Percentiles rank a stretch among this genome's conserved stretches.
These are phyloP conservation scores for Ophiognomonia clavigignenti-juglandacearum DNA, from an alignment of 2,329 filamentous ascomycete species.

Conservation along the genomic window DNA sequence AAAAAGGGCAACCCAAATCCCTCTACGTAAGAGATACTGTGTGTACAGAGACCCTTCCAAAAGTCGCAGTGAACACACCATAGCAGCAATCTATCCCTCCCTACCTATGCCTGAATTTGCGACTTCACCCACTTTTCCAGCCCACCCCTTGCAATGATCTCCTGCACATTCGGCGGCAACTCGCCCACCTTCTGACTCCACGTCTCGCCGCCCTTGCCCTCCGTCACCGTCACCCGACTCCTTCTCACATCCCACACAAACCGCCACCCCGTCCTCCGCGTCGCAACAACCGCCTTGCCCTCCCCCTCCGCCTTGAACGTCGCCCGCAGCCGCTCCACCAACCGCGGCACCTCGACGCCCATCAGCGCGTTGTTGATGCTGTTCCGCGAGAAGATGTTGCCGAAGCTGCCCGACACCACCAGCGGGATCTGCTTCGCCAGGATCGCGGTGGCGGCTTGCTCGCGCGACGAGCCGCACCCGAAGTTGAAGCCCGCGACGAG, in stretches of 20 bases:
- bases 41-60: too few relatives aligned
- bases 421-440: conserved; percentile 76
- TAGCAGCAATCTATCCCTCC: too few relatives aligned
- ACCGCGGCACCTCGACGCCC: conserved; percentile 63
- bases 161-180: conserved; percentile 79
- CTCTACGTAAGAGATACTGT: not conserved
- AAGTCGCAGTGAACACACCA: too few relatives aligned
- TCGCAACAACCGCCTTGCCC: conserved; percentile 54
- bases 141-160: conserved; percentile 73
- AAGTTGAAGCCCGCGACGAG: conserved; percentile 87
- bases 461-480: conserved; percentile 73
- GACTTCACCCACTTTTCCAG: conserved; percentile 79
- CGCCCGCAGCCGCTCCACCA: conserved; percentile 62
- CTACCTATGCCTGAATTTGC: conserved; percentile 44
- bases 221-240: conserved; percentile 65
- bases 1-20: not conserved
- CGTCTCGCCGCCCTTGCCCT: conserved; percentile 59
- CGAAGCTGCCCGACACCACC: conserved; percentile 75
- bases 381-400: conserved; percentile 78
- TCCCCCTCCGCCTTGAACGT: conserved; percentile 42
- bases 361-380: conserved; percentile 76
- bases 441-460: conserved; percentile 85
- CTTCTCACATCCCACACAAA: conserved; percentile 75
- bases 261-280: conserved; percentile 76
- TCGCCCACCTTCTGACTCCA: conserved; percentile 84